A percentile compares a stretch with the other conserved stretches of the same genome.
phyloP scores from a whole-genome alignment of 495 filamentous ascomycete species.

The Aspergillus olivimuriae region DNA sequence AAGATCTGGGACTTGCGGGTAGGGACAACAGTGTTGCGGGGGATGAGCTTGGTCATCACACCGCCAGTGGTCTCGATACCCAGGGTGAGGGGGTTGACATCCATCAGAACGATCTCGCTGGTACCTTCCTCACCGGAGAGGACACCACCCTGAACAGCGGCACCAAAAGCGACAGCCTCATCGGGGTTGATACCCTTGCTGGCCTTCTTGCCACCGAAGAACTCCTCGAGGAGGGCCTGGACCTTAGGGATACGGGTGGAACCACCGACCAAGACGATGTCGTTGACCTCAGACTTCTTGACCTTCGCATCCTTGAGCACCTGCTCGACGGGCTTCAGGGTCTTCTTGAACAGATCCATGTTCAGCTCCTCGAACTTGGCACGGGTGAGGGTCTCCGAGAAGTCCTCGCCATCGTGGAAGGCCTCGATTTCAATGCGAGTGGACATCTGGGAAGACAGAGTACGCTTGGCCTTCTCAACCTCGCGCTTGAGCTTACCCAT shows the following conservation, averaged over 20 bases:
- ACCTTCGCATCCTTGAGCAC: slow-evolving; percentile 89
- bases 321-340: slow-evolving; percentile 97
- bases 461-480: slow-evolving; percentile 99
- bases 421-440: slow-evolving; percentile 97
- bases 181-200: slow-evolving; percentile 99
- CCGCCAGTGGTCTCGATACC: slow-evolving; percentile 98
- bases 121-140: slow-evolving; percentile 81
- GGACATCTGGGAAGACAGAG: slow-evolving; percentile 96
- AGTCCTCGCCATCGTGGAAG: slow-evolving; percentile 95
- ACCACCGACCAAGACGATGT: slow-evolving; percentile 88
- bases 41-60: slow-evolving; percentile 97
- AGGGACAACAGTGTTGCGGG: slow-evolving; percentile 90
- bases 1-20: slow-evolving; percentile 98
- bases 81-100: slow-evolving; percentile 95
- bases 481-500: slow-evolving; percentile 99
- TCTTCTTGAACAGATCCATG: slow-evolving; percentile 98
- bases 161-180: slow-evolving; percentile 95
- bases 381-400: slow-evolving; percentile 95
- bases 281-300: slow-evolving; percentile 78
- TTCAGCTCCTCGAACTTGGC: slow-evolving; percentile 99
- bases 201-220: slow-evolving; percentile 88
- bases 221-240: slow-evolving; percentile 89
- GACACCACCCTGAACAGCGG: slow-evolving; percentile 95
- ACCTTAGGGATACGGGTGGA: slow-evolving; percentile 98
- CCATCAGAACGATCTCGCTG: slow-evolving; percentile 80